These are phyloP conservation scores for Noccaea bulbosa DNA, from an alignment of 345 rosid species.

Conservation along the genomic window DNA sequence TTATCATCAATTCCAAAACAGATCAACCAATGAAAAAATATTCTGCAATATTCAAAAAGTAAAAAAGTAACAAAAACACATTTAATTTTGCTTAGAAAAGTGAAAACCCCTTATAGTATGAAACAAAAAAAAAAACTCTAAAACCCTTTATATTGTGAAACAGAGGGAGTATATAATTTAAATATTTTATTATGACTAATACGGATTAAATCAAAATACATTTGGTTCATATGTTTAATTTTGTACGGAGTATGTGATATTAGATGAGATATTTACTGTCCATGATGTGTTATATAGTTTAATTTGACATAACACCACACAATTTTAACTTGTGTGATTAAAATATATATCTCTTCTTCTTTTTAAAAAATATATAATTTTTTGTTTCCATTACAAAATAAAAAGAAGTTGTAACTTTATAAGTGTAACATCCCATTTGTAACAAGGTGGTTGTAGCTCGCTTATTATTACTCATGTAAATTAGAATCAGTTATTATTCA, in stretches of 20 bases:
- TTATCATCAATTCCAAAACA: too few species aligned
- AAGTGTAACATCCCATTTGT: neutral
- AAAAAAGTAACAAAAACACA: too few species aligned
- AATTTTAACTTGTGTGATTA: neutral
- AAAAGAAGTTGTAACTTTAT: neutral
- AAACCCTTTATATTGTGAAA: too few species aligned
- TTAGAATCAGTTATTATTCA: neutral
- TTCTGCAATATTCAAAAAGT: too few species aligned
- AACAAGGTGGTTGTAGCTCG: neutral
- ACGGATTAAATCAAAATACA: slow-evolving; percentile 9
- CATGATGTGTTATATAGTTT: slow-evolving; percentile 6
- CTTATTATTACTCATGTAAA: neutral
- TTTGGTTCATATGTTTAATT: neutral
- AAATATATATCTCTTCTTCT: too few species aligned
- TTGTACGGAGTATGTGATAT: neutral
- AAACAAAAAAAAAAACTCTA: too few species aligned
- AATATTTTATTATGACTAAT: slow-evolving; percentile 23
- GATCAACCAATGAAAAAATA: too few species aligned
- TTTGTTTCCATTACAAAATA: neutral
- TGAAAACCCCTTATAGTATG: too few species aligned
- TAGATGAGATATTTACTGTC: neutral
- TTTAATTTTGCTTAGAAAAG: too few species aligned
- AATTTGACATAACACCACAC: slow-evolving; percentile 9
- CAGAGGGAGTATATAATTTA: neutral
- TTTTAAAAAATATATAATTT: neutral